Base-by-base conservation (phyloP, 768 basidiomycete genomes). In the Brasilioporus rufonigricans region DNA sequence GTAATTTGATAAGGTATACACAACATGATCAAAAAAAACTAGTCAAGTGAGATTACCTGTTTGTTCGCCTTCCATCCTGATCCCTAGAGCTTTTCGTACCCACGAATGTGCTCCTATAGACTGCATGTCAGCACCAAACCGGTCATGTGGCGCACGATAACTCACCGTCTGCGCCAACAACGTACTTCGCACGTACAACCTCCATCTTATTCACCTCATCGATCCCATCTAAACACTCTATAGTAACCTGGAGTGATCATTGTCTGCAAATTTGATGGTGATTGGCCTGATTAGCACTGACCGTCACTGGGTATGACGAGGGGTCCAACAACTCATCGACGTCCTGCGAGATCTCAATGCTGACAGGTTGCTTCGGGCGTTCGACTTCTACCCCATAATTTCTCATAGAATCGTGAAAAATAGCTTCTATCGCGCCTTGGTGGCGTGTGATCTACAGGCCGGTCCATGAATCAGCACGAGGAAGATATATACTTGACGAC, bases 101-200 rank as follows among this genome's bases (percentile, higher is more conserved):
- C 41, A 26, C 11, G 41, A 44, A 44, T 44, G 44, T 18, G 44
- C 44, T 11, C 44, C 44, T 44, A 29, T 10, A 44, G 3, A 48
- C 29, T 3, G 16, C 35, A 6, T 18, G 16, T 36, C 35, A 36
- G 35, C 7, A 18, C 35, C 14, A 16, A 4, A 36, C 8, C 23
- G 32, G 21, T 16, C 19, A 23, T n/a, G 21, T 21, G 29, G 44
- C 14, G 27, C 18, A 13, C 18, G 7, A 36, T 9, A 23, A 26
- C 18, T 36, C 6, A 63, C 73, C 73, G 35, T 74, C 73, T 41
- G 71, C 62, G 5, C 73, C 73, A 13, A 75, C 60, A 21, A 75
- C 71, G 13, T 63, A 76, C 48, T 70, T 73, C 32, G 70, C 67
- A 33, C 60, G 36, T 23, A 76, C 57, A 1, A 54, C 53, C 48